Evolutionary conservation across 768 basidiomycete genomes (phyloP).

Genomic region (Auriscalpium vulgare): DNA sequence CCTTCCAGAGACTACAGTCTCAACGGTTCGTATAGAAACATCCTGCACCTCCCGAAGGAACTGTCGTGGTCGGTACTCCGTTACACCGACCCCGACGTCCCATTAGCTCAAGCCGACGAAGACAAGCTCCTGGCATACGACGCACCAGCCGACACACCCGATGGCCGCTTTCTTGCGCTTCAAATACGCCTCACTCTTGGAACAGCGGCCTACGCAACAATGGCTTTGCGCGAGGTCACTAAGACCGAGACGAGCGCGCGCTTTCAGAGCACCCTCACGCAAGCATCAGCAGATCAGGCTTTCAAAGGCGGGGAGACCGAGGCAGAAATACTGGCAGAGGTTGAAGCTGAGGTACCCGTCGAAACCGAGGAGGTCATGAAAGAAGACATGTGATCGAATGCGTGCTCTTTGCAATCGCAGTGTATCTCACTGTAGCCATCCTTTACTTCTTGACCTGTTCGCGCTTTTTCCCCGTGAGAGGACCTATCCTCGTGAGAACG

Average conservation of each 20-base stretch:
- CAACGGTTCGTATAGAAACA: conserved; percentile 88
- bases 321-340: conserved; percentile 9
- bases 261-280: conserved; percentile 75
- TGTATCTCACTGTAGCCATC: too few relatives aligned
- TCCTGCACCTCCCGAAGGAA: conserved; percentile 77
- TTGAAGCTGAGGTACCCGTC: conserved; percentile 10
- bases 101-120: conserved; percentile 92
- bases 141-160: conserved; percentile 51
- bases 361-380: neutral
- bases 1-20: conserved; percentile 77
- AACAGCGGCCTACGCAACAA: conserved; percentile 93
- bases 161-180: conserved; percentile 82
- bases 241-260: conserved; percentile 95
- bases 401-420: too few relatives aligned
- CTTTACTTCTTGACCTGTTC: too few relatives aligned
- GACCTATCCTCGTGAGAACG: too few relatives aligned
- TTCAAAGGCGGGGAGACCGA: conserved; percentile 48
- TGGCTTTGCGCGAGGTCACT: conserved; percentile 92
- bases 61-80: conserved; percentile 75
- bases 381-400: neutral
- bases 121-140: conserved; percentile 83
- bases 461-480: too few relatives aligned
- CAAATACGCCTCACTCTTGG: conserved; percentile 82
- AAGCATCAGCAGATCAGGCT: conserved; percentile 73
- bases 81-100: conserved; percentile 90